A percentile compares a stretch with the other conserved stretches of the same genome.
phyloP scores from a whole-genome alignment of 345 rosid genomes.

The Draba incana region DNA sequence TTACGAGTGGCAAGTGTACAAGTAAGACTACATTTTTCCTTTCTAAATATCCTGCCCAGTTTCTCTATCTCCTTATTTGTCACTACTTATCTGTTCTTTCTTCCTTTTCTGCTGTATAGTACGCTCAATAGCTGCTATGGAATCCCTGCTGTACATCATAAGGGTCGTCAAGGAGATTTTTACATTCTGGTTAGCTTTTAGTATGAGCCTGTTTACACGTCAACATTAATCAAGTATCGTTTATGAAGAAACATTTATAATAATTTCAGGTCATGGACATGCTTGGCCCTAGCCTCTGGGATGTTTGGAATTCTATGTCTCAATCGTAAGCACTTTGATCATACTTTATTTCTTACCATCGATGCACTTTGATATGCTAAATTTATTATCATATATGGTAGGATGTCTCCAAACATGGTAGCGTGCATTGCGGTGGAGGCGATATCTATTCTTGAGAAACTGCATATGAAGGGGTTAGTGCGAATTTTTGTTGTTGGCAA shows the following conservation, averaged over 20 bases:
- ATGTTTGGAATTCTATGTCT: constrained; percentile 84
- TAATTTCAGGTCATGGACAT: constrained; percentile 93
- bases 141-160: constrained; percentile 80
- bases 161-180: constrained; percentile 97
- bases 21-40: constrained; percentile 47
- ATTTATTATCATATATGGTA: constrained; percentile 41
- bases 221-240: constrained; percentile 7
- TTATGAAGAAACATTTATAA: constrained; percentile 12
- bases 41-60: constrained; percentile 4
- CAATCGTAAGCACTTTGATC: constrained; percentile 64
- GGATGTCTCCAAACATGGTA: constrained; percentile 87
- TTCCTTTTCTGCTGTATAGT: constrained; percentile 41
- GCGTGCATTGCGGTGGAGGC: constrained; percentile 97
- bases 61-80: constrained; percentile 12
- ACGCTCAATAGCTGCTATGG: constrained; percentile 80
- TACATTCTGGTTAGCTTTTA: constrained; percentile 74
- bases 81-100: constrained; percentile 27
- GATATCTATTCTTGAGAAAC: constrained; percentile 86
- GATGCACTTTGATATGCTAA: constrained; percentile 24
- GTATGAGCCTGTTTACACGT: constrained; percentile 9
- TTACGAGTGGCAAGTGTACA: constrained; percentile 97
- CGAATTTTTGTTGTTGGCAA: constrained; percentile 10
- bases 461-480: constrained; percentile 81
- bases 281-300: constrained; percentile 98
- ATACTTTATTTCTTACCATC: background rate